Evolutionary conservation across 2,329 filamentous ascomycete genomes (phyloP).

Genomic region (Sporothrix phasma): DNA sequence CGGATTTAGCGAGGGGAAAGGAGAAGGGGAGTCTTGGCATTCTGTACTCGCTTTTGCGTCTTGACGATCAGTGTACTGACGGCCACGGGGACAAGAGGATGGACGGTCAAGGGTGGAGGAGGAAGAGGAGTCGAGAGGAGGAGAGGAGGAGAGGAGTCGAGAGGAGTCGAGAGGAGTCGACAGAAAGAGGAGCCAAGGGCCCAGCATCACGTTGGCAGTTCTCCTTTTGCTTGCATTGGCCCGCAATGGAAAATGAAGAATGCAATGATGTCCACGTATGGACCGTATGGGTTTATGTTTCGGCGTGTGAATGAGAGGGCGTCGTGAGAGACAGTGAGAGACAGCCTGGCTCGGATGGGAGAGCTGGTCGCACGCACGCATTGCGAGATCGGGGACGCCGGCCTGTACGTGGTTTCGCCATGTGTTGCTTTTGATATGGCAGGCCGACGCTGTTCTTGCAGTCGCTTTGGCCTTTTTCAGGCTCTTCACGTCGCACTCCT

Average conservation of each 20-base stretch:
- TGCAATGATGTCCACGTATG: neutral
- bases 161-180: neutral
- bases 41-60: neutral
- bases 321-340: too few species aligned
- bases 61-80: neutral
- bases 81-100: neutral
- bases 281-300: too few species aligned
- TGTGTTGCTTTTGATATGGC: neutral
- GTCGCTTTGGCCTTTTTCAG: too few species aligned
- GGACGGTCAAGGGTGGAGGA: neutral
- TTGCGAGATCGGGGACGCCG: slow-evolving; percentile 13
- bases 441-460: neutral
- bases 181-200: neutral
- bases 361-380: neutral
- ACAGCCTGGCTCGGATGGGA: too few species aligned
- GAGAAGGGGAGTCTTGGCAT: slow-evolving; percentile 7
- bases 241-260: neutral
- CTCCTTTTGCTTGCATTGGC: neutral
- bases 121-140: neutral
- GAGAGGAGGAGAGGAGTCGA: neutral
- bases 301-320: too few species aligned
- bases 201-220: neutral
- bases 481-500: too few species aligned
- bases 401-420: neutral
- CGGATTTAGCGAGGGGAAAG: slow-evolving; percentile 19